Base-by-base conservation (phyloP, 768 basidiomycete genomes). In the Boletus vinaceobasis region DNA sequence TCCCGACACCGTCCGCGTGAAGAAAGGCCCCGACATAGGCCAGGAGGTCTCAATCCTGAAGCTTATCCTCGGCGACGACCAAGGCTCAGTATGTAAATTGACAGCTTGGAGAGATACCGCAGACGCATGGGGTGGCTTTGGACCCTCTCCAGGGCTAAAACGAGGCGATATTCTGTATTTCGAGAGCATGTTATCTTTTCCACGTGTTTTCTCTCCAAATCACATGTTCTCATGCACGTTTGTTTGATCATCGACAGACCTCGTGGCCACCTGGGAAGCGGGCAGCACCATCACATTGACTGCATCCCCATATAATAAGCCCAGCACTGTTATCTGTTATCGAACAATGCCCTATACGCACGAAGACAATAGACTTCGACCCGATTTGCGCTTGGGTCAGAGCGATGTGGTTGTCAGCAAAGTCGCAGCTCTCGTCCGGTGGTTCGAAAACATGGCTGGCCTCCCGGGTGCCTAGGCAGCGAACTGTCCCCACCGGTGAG, bases 51-150 rank as follows among this genome's bases (percentile, higher is more conserved):
- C 79, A 0, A 65, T 92, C 40, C 69, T 92, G 29, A 87, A 83
- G 63, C 73, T 90, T 63, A 81, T 92, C 44, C 68, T 92, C 26
- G 86, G 87, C 10, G 88, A 91, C 61, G 87, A 90, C 50, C 80
- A 80, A 29, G 85, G 86, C 1, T 76, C 71, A 1, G 77, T 91
- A 7, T 82, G 82, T 62, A 89, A 85, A 70, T 67, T 92, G 17
- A 87, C 86, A 5, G 89, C 85, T 13, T 93, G 90, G 90, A 74
- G 89, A 51, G 85, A 90, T 43, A 73, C 80, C 5, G 90, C 90
- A 11, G 86, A 90, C 42, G 68, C 70, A 0, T 91, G 89, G 90
- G 87, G 85, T 29, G 76, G 76, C 23, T 55, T 69, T 36, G 73
- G 74, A 10, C 69, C 74, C 7, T 69, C 68, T 4, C 66, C 73